Evolutionary conservation across 768 basidiomycete genomes (phyloP).

Genomic region (Suillus luteus): DNA sequence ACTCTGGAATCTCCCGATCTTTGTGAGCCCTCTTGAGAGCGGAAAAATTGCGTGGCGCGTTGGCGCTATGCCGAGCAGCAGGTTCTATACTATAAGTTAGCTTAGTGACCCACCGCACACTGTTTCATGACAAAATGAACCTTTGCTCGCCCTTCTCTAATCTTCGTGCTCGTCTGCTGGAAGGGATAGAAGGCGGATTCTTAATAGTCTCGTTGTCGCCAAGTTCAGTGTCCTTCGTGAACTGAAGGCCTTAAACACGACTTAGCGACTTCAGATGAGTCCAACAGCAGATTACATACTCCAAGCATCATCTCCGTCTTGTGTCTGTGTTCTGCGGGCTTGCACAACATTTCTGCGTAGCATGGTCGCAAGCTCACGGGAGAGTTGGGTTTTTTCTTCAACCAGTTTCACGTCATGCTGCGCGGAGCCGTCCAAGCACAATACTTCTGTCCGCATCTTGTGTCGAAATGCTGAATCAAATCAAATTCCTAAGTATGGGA

Average conservation of each 20-base stretch:
- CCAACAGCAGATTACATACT: slow-evolving; percentile 41
- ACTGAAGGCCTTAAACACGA: slow-evolving; percentile 55
- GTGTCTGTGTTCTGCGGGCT: slow-evolving; percentile 51
- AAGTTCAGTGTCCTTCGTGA: slow-evolving; percentile 82
- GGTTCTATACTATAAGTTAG: slow-evolving; percentile 27
- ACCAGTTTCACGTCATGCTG: slow-evolving; percentile 50
- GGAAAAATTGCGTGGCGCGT: slow-evolving; percentile 54
- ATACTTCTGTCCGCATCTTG: slow-evolving; percentile 62
- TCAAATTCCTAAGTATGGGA: background rate
- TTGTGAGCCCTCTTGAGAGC: slow-evolving; percentile 71
- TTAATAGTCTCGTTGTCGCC: slow-evolving; percentile 85
- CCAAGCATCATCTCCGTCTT: slow-evolving; percentile 50
- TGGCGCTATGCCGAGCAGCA: slow-evolving; percentile 34
- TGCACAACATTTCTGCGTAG: slow-evolving; percentile 87
- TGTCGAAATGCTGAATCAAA: slow-evolving; percentile 59
- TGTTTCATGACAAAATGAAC: slow-evolving; percentile 21
- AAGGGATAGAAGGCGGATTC: slow-evolving; percentile 47
- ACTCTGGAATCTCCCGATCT: slow-evolving; percentile 61
- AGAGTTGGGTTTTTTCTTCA: slow-evolving; percentile 56
- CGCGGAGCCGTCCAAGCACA: slow-evolving; percentile 42
- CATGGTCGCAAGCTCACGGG: slow-evolving; percentile 71
- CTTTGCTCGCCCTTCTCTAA: slow-evolving; percentile 39
- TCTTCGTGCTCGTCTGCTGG: slow-evolving; percentile 50
- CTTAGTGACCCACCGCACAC: slow-evolving; percentile 1
- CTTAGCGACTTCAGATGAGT: background rate